Percentiles rank a stretch among this genome's conserved stretches.
Evolutionary conservation across 2,329 filamentous ascomycete genomes (phyloP).

Genomic region (Paracoccidioides brasiliensis): DNA sequence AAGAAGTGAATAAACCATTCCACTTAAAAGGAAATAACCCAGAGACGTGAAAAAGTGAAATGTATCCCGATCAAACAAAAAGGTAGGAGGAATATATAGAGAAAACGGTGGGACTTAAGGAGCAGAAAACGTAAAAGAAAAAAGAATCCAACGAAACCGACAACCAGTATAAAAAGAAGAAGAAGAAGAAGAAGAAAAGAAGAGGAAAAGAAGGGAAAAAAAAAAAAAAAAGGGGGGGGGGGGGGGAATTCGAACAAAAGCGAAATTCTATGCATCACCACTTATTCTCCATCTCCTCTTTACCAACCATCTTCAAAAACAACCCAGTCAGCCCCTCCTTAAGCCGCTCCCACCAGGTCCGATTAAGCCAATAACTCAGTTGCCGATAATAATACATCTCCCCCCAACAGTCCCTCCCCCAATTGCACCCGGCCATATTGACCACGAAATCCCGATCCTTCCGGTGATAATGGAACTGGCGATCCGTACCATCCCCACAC

Average conservation of each 20-base stretch:
- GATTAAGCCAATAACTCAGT: slow-evolving; percentile 79
- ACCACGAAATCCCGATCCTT: slow-evolving; percentile 83
- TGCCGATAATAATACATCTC: slow-evolving; percentile 96
- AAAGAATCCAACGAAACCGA: neutral
- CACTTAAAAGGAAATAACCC: neutral
- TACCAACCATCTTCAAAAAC: slow-evolving; percentile 15
- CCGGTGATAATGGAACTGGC: slow-evolving; percentile 72
- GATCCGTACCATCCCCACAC: slow-evolving; percentile 51
- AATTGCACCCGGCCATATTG: slow-evolving; percentile 97
- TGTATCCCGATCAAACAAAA: neutral
- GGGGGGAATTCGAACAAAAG: neutral
- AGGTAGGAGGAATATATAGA: neutral
- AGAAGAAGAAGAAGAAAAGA: neutral
- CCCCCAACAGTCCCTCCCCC: slow-evolving; percentile 92
- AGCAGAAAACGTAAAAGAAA: neutral
- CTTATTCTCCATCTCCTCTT: slow-evolving; percentile 5
- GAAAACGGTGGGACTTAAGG: neutral
- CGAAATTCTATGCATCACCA: slow-evolving; percentile 2
- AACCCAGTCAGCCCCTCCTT: slow-evolving; percentile 18
- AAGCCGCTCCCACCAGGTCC: slow-evolving; percentile 61
- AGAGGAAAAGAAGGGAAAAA: neutral
- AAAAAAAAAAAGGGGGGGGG: too few relatives aligned
- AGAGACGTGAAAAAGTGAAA: neutral
- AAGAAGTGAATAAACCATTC: neutral
- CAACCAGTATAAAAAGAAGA: neutral